Percentiles rank a stretch among this genome's conserved stretches.
These are phyloP conservation scores for Venturia aucupariae DNA, from an alignment of 2,329 filamentous ascomycete species.

Conservation along the genomic window DNA sequence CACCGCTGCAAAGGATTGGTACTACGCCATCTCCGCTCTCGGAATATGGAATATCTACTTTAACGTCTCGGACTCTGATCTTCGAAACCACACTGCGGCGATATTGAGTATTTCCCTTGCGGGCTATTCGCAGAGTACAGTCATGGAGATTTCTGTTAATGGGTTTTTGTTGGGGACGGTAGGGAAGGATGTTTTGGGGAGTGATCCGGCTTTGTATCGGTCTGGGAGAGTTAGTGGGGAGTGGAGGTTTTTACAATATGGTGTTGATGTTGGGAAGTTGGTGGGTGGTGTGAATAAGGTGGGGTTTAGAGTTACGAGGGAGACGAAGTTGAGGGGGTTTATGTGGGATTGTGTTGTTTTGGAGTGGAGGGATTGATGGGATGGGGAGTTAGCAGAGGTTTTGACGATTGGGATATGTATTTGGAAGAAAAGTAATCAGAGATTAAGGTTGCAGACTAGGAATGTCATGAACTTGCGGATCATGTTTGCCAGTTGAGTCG, in stretches of 20 bases:
- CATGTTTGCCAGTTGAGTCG: too few relatives aligned
- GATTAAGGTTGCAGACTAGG: too few relatives aligned
- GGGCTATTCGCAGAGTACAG: conserved; percentile 33
- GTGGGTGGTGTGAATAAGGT: conserved; percentile 15
- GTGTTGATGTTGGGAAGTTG: conserved; percentile 16
- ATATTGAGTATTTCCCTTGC: conserved; percentile 16
- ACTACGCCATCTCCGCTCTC: conserved; percentile 36
- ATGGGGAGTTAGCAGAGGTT: too few relatives aligned
- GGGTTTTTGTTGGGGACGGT: conserved; percentile 33
- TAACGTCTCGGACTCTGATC: conserved; percentile 11
- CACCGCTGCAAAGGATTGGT: conserved; percentile 35
- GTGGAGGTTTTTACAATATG: conserved; percentile 38
- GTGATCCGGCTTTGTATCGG: conserved; percentile 40
- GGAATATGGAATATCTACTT: conserved; percentile 28
- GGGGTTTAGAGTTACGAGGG: not conserved
- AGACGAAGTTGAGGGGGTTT: not conserved
- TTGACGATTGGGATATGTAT: too few relatives aligned
- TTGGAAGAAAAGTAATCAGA: too few relatives aligned
- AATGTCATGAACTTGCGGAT: too few relatives aligned
- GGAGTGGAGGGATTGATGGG: not conserved
- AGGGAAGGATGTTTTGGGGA: conserved; percentile 25
- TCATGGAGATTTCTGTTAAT: conserved; percentile 34
- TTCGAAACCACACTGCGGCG: not conserved
- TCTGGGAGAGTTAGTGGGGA: conserved; percentile 39
- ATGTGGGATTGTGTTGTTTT: not conserved